These are phyloP conservation scores for Wickerhamomyces hampshirensis DNA, from an alignment of 805 yeast species.

Conservation along the genomic window DNA sequence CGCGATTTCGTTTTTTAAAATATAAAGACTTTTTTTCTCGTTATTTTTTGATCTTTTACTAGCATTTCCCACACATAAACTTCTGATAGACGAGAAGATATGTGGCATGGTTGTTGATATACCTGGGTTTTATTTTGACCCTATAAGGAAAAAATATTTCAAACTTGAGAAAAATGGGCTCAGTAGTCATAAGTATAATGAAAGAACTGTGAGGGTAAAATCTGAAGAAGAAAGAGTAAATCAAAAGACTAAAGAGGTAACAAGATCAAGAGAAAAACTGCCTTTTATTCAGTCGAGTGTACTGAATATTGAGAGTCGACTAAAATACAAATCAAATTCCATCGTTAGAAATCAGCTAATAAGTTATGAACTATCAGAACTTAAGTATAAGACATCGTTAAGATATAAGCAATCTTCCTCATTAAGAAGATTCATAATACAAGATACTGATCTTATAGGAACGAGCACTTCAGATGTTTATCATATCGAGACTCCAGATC, in stretches of 20 bases:
- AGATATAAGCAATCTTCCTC: not conserved
- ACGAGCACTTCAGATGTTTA: too few species aligned
- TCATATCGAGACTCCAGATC: not conserved
- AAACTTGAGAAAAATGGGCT: conserved; percentile 18
- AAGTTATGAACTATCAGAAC: not conserved
- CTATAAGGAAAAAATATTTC: conserved; percentile 22
- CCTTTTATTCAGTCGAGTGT: conserved; percentile 1
- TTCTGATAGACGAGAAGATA: too few species aligned
- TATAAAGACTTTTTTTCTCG: too few species aligned
- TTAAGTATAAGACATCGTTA: not conserved
- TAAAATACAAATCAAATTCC: not conserved
- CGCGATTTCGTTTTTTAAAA: too few species aligned
- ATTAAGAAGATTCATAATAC: not conserved
- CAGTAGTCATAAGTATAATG: conserved; percentile 12
- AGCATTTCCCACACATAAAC: too few species aligned
- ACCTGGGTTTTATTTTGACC: conserved; percentile 24
- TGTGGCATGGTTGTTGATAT: conserved; percentile 13
- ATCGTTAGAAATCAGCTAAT: not conserved
- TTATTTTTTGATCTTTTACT: too few species aligned
- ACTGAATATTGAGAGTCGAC: not conserved
- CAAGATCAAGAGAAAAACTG: not conserved
- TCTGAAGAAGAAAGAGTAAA: conserved; percentile 9
- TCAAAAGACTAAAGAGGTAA: conserved; percentile 7
- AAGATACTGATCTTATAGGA: not conserved
- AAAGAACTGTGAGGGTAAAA: conserved; percentile 8